Evolutionary conservation across 192 early-diverging fungal genomes (phyloP), one percentile per base, ranked within the genome.

Genomic region (Backusella australiensis): DNA sequence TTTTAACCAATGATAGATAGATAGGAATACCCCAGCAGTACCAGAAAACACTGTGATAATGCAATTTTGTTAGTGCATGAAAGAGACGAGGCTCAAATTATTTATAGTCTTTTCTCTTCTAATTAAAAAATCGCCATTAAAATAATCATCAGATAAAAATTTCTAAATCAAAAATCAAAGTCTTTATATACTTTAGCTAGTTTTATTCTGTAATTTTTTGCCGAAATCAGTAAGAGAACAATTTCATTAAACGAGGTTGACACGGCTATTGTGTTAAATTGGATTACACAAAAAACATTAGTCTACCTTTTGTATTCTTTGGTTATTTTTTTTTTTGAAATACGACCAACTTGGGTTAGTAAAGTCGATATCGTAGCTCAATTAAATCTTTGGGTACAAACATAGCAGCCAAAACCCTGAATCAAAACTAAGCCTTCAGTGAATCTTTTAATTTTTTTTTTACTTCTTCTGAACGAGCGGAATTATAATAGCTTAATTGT

Each of bases 361-460:
- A 98, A 97, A 84, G 80, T 93, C 73, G 98, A 97, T 73, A 99
- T 96, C 4, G 91, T 88, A 11, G 78, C 97, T 23, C 97, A 99
- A 81, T 86, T 99, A 52, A 72, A 79, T 87, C 96, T 14, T 94
- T 99, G 89, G 77, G 85, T 12, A 92, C 94, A 3, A 80, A 98
- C 26, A 85, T 92, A 93, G 91, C 4, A 83, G 91, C 34, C 85
- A 89, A 3, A 88, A 91, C 17, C 71, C 73, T 21, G 68, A 85
- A 56, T 78, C 77, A 19, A 75, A 95, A 52, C 81, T 85, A 74
- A 87, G 80, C 39, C 39, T 98, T 86, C 86, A 90, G 88, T 89
- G 86, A 83, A 76, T 85, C 65, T 11, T 67, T 29, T 17, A 36
- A 6, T 49, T 11, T 14, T 46, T 56, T 56, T 2, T 56, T 56